Percentiles rank a stretch among this genome's conserved stretches.
Conservation (phyloP, 768 basidiomycete genomes). For the Cyclocybe aegerita region DNA sequence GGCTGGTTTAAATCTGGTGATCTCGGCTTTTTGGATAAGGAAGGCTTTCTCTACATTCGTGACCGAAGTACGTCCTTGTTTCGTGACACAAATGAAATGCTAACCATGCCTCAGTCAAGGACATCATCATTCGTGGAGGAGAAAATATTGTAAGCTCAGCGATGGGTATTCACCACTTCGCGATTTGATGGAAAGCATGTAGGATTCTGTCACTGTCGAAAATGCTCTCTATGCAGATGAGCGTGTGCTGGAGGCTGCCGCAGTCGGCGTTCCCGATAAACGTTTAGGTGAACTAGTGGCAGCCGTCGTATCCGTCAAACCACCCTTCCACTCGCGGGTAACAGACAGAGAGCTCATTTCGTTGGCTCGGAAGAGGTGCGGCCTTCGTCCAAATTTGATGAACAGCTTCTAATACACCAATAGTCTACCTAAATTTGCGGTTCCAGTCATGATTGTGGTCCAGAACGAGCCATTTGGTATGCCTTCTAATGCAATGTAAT, state of each 20-base stretch:
- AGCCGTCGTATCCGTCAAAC: conserved; percentile 51
- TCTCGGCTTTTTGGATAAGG: conserved; percentile 49
- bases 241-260: conserved; percentile 57
- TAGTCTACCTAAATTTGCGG: conserved; percentile 52
- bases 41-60: conserved; percentile 61
- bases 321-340: conserved; percentile 41
- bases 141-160: conserved; percentile 55
- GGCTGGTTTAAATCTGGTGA: conserved; percentile 61
- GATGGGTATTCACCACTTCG: not conserved
- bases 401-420: not conserved
- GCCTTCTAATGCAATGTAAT: conserved; percentile 6
- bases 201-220: conserved; percentile 64
- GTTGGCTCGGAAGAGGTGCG: conserved; percentile 41
- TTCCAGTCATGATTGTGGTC: conserved; percentile 61
- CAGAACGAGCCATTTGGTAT: conserved; percentile 47
- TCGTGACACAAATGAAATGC: not conserved
- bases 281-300: conserved; percentile 61
- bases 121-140: conserved; percentile 63
- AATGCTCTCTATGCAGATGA: conserved; percentile 57
- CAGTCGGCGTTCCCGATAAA: conserved; percentile 58
- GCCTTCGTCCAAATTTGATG: conserved; percentile 1
- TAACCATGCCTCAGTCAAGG: conserved; percentile 43
- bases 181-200: too few species aligned
- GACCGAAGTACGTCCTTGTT: conserved; percentile 39
- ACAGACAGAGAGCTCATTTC: conserved; percentile 47